These are phyloP conservation scores for Cyberlindnera americana DNA, from an alignment of 805 yeast species.

Conservation along the genomic window DNA sequence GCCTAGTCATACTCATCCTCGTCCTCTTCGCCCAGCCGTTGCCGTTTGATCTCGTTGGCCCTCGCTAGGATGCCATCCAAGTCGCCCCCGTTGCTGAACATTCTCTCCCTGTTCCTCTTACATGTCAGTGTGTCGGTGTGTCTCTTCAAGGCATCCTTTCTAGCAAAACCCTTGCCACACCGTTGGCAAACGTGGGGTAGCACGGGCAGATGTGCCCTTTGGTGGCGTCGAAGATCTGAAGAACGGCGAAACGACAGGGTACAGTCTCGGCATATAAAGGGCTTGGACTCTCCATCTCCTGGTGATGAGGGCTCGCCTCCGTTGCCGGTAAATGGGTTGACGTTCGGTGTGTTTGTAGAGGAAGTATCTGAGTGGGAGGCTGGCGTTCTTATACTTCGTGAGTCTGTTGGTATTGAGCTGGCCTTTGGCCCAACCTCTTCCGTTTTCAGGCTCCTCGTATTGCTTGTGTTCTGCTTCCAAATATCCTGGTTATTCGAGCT, in stretches of 20 bases:
- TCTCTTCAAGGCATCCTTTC: constrained; percentile 77
- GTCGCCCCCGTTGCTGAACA: constrained; percentile 36
- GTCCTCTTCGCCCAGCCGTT: constrained; percentile 2
- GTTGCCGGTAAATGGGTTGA: constrained; percentile 1
- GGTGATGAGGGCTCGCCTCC: constrained; percentile 8
- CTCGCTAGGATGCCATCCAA: constrained; percentile 30
- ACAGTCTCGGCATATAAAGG: constrained; percentile 59
- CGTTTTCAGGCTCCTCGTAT: not conserved
- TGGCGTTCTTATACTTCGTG: not conserved
- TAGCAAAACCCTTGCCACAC: constrained; percentile 81
- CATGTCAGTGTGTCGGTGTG: constrained; percentile 75
- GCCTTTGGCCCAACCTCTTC: constrained; percentile 8
- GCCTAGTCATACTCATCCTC: constrained; percentile 7
- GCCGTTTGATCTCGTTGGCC: constrained; percentile 17
- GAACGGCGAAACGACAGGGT: constrained; percentile 61
- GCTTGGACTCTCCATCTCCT: constrained; percentile 29
- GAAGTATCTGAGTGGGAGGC: not conserved
- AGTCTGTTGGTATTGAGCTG: not conserved
- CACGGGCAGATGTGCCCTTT: constrained; percentile 66
- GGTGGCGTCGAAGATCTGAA: constrained; percentile 70
- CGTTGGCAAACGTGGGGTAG: constrained; percentile 72
- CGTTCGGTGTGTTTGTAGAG: not conserved
- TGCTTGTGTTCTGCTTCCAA: constrained; percentile 2
- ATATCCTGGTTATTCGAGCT: not conserved
- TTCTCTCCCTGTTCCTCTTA: constrained; percentile 61